Evolutionary conservation across 257 asterid genomes (phyloP), one percentile per base, ranked within the genome.

Genomic region (Prunella vulgaris): DNA sequence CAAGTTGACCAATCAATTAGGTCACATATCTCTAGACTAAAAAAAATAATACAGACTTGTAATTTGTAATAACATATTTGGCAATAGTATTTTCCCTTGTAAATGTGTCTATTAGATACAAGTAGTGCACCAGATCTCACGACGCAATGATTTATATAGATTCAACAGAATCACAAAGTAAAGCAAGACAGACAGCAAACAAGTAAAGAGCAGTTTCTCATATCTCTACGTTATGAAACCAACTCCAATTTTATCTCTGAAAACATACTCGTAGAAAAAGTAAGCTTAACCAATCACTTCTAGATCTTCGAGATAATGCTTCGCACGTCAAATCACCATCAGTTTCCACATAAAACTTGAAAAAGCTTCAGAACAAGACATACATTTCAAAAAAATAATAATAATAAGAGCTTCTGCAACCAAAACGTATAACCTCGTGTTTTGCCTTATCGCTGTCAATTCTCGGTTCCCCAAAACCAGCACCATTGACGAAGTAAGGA

Each of bases 401-500:
- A 38, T 60, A 65, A 13, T 18, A n/a, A 49, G 30, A 75, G 35
- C 48, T 14, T 10, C 64, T 59, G 46, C 40, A 66, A 38, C 48
- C 17, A 54, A 57, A 51, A 76, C 30, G 33, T 5, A 66, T 10
- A 56, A 73, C 75, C 74, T 74, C 75, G 4, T 37, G 48, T 28
- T 70, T 58, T 32, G 70, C 79, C 64, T 44, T 24, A 21, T 68
- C 8, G 72, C 74, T 4, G 56, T 18, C 76, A 69, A 69, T 66
- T 32, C 59, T 42, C 61, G 56, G 64, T 56, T 64, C 77, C 48
- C 72, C 71, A 37, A 53, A 74, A 66, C 70, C 71, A 4, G 69
- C 77, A 57, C 66, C 71, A 30, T 66, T 80, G 59, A 86, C 66
- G 56, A 57, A 59, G 71, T 85, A 87, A 42, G 99, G 99, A 48